phyloP scores from a whole-genome alignment of 176 grass and related monocot species.

The Lolium perenne region DNA sequence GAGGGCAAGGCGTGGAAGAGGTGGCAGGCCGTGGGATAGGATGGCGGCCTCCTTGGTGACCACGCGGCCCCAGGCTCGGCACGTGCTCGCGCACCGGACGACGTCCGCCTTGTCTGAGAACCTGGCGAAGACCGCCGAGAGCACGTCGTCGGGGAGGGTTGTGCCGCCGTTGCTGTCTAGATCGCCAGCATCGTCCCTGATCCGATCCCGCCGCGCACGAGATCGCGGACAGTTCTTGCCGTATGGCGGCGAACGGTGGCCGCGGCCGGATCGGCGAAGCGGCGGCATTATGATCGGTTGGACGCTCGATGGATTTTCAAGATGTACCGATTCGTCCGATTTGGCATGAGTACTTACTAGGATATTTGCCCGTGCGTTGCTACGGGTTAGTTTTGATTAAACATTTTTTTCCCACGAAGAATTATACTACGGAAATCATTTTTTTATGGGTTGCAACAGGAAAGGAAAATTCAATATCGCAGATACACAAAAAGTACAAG shows the following conservation, averaged over 20 bases:
- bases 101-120: background rate
- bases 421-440: too few species aligned
- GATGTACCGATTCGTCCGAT: too few species aligned
- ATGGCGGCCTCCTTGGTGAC: slow-evolving; percentile 13
- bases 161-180: background rate
- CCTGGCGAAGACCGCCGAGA: background rate
- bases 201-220: background rate
- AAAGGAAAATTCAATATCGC: too few species aligned
- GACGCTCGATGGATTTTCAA: too few species aligned
- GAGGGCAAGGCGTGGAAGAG: background rate
- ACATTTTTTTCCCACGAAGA: too few species aligned
- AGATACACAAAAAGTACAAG: too few species aligned
- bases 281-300: background rate
- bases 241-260: background rate
- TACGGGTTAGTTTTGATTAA: too few species aligned
- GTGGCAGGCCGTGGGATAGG: background rate
- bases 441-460: too few species aligned
- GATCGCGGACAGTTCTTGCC: background rate
- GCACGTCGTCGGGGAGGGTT: background rate
- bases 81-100: slow-evolving; percentile 5
- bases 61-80: slow-evolving; percentile 7
- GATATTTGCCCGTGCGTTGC: too few species aligned
- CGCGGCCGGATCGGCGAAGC: background rate
- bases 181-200: background rate
- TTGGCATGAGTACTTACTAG: too few species aligned